These are phyloP conservation scores for Daldinia caldariorum DNA, from an alignment of 495 filamentous ascomycete genomes.

Conservation along the genomic window DNA sequence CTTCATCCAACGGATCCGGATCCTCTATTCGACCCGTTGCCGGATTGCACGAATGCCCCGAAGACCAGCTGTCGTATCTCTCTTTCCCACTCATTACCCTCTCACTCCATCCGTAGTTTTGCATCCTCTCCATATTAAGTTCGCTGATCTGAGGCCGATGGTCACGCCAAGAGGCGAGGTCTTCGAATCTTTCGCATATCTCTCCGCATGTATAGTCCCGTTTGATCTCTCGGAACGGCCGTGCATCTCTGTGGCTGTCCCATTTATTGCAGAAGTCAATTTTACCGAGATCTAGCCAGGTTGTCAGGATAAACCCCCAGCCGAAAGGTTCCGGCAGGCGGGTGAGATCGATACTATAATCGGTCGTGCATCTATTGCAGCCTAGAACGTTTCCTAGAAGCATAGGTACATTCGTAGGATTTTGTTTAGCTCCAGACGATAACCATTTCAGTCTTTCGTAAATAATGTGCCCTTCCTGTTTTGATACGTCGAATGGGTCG, in stretches of 20 bases:
- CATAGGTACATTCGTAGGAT: slow-evolving; percentile 25
- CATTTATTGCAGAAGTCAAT: slow-evolving; percentile 36
- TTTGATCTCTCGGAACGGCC: slow-evolving; percentile 12
- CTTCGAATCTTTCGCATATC: slow-evolving; percentile 35
- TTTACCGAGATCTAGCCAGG: slow-evolving; percentile 37
- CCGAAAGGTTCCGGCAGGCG: slow-evolving; percentile 31
- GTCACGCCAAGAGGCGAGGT: slow-evolving; percentile 21
- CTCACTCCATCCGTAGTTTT: slow-evolving; percentile 28
- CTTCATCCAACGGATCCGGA: slow-evolving; percentile 39
- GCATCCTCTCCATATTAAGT: slow-evolving; percentile 28
- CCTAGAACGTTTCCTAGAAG: slow-evolving; percentile 34
- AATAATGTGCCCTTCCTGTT: slow-evolving; percentile 35
- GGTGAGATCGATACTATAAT: slow-evolving; percentile 34
- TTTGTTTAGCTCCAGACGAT: slow-evolving; percentile 5
- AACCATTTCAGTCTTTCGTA: slow-evolving; percentile 31
- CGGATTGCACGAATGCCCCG: slow-evolving; percentile 29
- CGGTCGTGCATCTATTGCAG: slow-evolving; percentile 33
- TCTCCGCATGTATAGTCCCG: slow-evolving; percentile 12
- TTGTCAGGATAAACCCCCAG: slow-evolving; percentile 38
- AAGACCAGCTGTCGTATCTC: slow-evolving; percentile 19
- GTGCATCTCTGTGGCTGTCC: slow-evolving; percentile 35
- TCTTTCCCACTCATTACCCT: slow-evolving; percentile 13
- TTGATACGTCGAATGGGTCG: slow-evolving; percentile 25
- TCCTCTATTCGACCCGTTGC: slow-evolving; percentile 30
- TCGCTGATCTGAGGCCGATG: slow-evolving; percentile 19